Evolutionary conservation across 2,329 filamentous ascomycete species (phyloP), one percentile per base, ranked within the genome.

Genomic region (Microcera coccophila): DNA sequence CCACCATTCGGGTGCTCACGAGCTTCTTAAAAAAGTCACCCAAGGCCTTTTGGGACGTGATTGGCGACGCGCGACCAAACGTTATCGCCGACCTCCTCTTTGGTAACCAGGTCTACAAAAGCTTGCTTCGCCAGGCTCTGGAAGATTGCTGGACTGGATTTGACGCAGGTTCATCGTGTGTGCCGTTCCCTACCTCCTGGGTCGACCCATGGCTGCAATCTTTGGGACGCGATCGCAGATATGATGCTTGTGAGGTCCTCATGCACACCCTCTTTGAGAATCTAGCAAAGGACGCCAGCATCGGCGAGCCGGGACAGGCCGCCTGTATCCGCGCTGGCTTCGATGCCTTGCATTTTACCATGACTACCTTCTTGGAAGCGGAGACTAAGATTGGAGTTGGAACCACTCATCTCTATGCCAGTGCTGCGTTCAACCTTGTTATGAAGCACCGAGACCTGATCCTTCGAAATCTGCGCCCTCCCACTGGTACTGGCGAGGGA

Each of bases 51-150:
- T 96, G 91, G 91, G 85, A 89, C 55, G 84, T 89, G 2, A 84
- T 95, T 68, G 84, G 86, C 38, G 80, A 88, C 21, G 87, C 91
- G 38, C 85, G 87, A 1, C 85, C 89, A 3, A 82, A 83, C 32
- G 81, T 84, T 24, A 81, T 97, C 36, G 81, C 89, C n/a, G 90
- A 96, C 60, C 79, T 90, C 50, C 79, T 95, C 33, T 87, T 93
- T 55, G 79, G 78, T 45, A 90, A 85, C 48, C 82, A 83, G 7
- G 74, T 78, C 3, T 81, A 87, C 54, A 74, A 75, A 24, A 67
- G 67, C n/a, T 62, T 87, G 5, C 73, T 90, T 11, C 65, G 70
- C 8, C 79, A 82, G 49, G 82, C 83, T 12, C 69, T 82, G 33
- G 71, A 76, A 17, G 55, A 65, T 31, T 66, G 61, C 45, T 68